Conservation (phyloP, 345 rosid genomes). For the Melaleuca quinquenervia region DNA sequence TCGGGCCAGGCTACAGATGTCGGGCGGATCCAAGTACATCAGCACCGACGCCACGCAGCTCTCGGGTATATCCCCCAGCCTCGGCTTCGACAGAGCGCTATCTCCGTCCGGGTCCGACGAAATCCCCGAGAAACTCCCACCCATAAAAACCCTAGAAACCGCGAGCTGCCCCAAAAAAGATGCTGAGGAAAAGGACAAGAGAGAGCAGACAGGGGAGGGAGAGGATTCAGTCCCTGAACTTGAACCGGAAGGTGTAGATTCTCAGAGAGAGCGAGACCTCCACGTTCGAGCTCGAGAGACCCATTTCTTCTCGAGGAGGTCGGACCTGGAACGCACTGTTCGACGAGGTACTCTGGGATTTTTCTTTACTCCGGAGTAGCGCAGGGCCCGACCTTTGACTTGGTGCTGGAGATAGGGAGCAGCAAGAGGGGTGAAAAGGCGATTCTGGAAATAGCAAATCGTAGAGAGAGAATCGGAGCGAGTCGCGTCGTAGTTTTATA, state of each 20-base stretch:
- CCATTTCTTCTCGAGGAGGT: neutral
- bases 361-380: neutral
- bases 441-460: neutral
- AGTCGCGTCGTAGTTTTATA: neutral
- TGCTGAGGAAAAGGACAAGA: neutral
- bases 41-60: conserved; percentile 47
- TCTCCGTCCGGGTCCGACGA: conserved; percentile 11
- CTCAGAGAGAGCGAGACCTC: conserved; percentile 3
- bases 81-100: conserved; percentile 8
- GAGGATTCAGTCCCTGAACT: conserved; percentile 5
- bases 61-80: conserved; percentile 52
- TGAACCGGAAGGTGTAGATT: conserved; percentile 9
- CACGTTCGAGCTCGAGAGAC: neutral
- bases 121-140: conserved; percentile 30
- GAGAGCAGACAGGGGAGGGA: neutral
- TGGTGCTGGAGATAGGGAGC: neutral
- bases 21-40: conserved; percentile 36
- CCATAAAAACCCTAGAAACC: conserved; percentile 15
- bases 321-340: neutral
- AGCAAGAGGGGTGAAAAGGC: neutral
- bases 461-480: neutral
- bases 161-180: neutral
- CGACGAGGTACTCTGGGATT: neutral
- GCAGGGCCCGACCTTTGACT: neutral
- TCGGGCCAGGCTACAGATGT: conserved; percentile 45